Evolutionary conservation across 192 early-diverging fungal genomes (phyloP), one percentile per base, ranked within the genome.

Genomic region (Coemansia sp.): DNA sequence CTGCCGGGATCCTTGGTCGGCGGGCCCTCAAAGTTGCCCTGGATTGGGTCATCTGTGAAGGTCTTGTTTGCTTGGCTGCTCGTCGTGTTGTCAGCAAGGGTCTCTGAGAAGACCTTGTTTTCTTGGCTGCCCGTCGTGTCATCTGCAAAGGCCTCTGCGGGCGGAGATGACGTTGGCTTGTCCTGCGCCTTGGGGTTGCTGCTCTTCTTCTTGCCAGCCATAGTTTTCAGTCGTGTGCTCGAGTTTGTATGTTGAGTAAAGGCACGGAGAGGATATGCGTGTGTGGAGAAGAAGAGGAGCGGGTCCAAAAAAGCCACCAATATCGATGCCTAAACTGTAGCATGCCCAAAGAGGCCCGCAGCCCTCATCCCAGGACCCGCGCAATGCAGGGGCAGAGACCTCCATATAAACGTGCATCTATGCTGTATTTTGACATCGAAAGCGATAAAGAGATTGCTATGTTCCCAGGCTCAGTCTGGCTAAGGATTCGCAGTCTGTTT

Each of bases 121-220:
- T 11, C 35, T 16, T 16, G 3, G 35, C 6, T 16, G 35, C 35
- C n/a, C n/a, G 35, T 40, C 35, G 2, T n/a, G n/a, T n/a, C n/a
- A n/a, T n/a, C n/a, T n/a, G n/a, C n/a, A n/a, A n/a, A n/a, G n/a
- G n/a, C 35, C 35, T 40, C 35, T 11, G 24, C 27, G 25, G 45
- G 53, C 49, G 35, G 31, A 1, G 47, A 22, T 2, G 22, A 11
- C 23, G 45, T 19, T 47, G 23, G 33, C 45, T 60, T 54, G 46
- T 61, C 33, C 29, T 42, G 48, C 10, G 45, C 9, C 55, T 63
- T 66, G 59, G 56, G 19, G 51, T 63, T 62, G 44, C 21, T 35
- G 45, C 7, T 32, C 46, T 69, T 67, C 33, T 73, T 73, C 64
- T 66, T 73, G 60, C 30, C 60, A 18, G 60, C 51, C 71, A 73